phyloP scores from a whole-genome alignment of 257 asterid species.

The Rhazya stricta region DNA sequence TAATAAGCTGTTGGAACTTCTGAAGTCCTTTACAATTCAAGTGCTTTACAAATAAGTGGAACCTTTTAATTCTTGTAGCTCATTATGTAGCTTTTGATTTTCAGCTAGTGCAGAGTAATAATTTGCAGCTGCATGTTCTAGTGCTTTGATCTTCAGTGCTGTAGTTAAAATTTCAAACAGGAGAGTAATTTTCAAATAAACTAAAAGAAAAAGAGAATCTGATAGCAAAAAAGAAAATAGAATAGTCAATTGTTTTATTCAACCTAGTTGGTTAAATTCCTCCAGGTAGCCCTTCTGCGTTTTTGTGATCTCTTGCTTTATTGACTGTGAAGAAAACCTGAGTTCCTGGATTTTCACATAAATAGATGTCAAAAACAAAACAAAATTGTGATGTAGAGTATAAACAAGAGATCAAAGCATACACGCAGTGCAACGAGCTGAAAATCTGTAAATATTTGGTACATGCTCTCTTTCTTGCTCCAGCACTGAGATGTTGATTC shows the following conservation, averaged over 20 bases:
- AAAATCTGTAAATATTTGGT: constrained; percentile 59
- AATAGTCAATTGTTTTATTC: background rate
- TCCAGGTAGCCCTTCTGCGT: constrained; percentile 60
- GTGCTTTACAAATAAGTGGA: constrained; percentile 6
- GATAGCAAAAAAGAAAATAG: background rate
- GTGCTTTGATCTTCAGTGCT: constrained; percentile 17
- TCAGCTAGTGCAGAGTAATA: constrained; percentile 22
- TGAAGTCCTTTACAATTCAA: background rate
- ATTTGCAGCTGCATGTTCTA: constrained; percentile 20
- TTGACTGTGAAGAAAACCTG: constrained; percentile 57
- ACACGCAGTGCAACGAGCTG: constrained; percentile 89
- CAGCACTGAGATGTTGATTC: constrained; percentile 44
- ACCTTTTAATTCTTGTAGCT: constrained; percentile 79
- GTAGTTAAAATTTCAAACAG: background rate
- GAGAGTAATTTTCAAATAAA: background rate
- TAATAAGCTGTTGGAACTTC: background rate
- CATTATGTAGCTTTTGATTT: constrained; percentile 27
- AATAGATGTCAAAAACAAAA: background rate
- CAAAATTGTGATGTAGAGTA: background rate
- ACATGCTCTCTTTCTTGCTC: constrained; percentile 61
- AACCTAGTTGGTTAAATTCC: constrained; percentile 61
- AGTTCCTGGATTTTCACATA: constrained; percentile 48
- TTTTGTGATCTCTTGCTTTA: constrained; percentile 67
- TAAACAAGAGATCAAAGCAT: constrained; percentile 24
- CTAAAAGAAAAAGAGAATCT: background rate